Conservation (phyloP, 2,329 filamentous ascomycete species). For the Aspergillus arachidicola region DNA sequence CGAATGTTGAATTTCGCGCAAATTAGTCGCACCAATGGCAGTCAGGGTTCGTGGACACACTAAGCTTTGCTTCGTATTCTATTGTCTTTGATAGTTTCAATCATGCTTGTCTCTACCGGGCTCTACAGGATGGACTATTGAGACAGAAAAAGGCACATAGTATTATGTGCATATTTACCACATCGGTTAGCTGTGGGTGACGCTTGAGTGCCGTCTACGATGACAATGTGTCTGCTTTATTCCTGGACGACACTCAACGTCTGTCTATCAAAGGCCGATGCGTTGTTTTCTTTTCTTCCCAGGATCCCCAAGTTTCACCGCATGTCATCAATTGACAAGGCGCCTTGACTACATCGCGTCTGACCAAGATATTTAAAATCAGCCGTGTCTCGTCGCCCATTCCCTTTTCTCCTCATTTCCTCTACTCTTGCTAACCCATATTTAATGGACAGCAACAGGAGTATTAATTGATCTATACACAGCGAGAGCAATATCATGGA, state of each 20-base stretch:
- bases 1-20: background rate
- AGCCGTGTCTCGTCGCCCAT: background rate
- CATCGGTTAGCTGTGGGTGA: background rate
- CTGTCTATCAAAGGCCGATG: background rate
- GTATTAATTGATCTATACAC: background rate
- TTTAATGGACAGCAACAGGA: background rate
- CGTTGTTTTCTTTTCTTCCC: background rate
- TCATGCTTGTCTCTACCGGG: background rate
- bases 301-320: background rate
- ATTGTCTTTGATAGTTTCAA: background rate
- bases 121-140: background rate
- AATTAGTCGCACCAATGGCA: background rate
- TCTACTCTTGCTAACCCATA: background rate
- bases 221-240: background rate
- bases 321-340: background rate
- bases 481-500: background rate
- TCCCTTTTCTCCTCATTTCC: too few species aligned
- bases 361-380: background rate
- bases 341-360: background rate
- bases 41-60: background rate
- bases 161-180: background rate
- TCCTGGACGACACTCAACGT: background rate
- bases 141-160: background rate
- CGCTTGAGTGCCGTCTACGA: background rate
- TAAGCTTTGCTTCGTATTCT: background rate